phyloP scores from a whole-genome alignment of 2,329 filamentous ascomycete genomes.

The Sporothrix sp. region DNA sequence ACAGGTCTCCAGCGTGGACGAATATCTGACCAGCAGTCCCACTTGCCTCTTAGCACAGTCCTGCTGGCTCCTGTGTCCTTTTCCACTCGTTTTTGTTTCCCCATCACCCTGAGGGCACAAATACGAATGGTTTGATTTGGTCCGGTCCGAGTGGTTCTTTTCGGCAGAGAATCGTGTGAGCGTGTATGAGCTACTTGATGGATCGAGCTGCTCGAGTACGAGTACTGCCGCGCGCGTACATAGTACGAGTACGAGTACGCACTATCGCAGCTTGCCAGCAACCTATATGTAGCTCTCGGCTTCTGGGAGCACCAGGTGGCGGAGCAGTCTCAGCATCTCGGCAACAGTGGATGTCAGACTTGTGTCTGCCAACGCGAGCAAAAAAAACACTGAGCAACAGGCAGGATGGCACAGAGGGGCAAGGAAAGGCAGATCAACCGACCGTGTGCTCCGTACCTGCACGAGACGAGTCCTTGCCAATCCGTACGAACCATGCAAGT shows the following conservation, averaged over 20 bases:
- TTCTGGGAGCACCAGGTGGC: not conserved
- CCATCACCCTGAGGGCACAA: not conserved
- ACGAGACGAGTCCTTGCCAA: not conserved
- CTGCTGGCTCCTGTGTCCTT: not conserved
- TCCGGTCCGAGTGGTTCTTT: not conserved
- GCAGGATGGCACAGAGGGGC: not conserved
- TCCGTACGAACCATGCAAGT: slow-evolving; percentile 1
- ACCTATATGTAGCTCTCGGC: too few relatives aligned
- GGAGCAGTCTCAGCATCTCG: not conserved
- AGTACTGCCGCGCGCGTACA: not conserved
- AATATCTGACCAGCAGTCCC: not conserved
- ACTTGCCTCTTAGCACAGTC: not conserved
- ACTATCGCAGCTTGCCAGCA: slow-evolving; percentile 1
- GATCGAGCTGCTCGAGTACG: not conserved
- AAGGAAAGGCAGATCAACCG: not conserved
- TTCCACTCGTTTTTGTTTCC: not conserved
- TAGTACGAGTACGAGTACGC: not conserved
- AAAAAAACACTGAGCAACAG: not conserved
- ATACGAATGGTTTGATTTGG: slow-evolving; percentile 1
- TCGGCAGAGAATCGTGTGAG: not conserved
- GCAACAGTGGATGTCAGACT: not conserved
- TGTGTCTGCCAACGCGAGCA: not conserved
- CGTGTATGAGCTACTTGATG: not conserved
- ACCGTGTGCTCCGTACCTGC: not conserved
- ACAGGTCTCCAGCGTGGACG: slow-evolving; percentile 4